Conservation (phyloP, 768 basidiomycete species). For the Termitomyces sp. region DNA sequence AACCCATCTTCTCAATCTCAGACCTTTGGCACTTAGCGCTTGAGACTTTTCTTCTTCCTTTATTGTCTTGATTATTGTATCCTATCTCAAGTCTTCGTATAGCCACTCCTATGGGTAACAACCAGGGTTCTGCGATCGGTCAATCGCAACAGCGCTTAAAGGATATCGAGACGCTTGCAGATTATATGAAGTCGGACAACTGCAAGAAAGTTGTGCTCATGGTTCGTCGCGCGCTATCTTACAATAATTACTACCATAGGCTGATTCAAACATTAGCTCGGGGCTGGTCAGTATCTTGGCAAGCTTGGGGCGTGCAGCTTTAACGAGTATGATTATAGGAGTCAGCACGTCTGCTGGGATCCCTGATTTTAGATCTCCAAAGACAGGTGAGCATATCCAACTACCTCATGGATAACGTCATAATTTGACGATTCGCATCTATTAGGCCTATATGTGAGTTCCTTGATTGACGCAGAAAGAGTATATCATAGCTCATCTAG, state of each 20-base stretch:
- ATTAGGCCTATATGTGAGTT: constrained; percentile 52
- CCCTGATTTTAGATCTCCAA: constrained; percentile 86
- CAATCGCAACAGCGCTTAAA: constrained; percentile 6
- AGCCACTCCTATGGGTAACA: constrained; percentile 7
- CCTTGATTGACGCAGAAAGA: not conserved
- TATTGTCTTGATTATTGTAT: not conserved
- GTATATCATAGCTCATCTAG: not conserved
- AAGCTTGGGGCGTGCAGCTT: not conserved
- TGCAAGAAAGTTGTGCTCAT: constrained; percentile 73
- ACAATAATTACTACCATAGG: not conserved
- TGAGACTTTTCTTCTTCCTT: not conserved
- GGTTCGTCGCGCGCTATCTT: constrained; percentile 40
- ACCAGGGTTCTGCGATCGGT: not conserved
- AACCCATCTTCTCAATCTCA: no score
- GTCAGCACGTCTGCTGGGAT: constrained; percentile 81
- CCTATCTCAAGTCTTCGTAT: not conserved
- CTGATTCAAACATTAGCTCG: constrained; percentile 41
- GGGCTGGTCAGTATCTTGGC: constrained; percentile 50
- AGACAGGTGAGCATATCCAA: constrained; percentile 55
- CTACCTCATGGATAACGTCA: not conserved
- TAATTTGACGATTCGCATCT: not conserved
- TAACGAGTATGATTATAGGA: constrained; percentile 34
- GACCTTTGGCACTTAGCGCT: no score
- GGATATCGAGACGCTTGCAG: constrained; percentile 47
- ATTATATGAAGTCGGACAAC: constrained; percentile 64